Evolutionary conservation across 495 filamentous ascomycete species (phyloP).

Genomic region (Lepidopterella palustris): DNA sequence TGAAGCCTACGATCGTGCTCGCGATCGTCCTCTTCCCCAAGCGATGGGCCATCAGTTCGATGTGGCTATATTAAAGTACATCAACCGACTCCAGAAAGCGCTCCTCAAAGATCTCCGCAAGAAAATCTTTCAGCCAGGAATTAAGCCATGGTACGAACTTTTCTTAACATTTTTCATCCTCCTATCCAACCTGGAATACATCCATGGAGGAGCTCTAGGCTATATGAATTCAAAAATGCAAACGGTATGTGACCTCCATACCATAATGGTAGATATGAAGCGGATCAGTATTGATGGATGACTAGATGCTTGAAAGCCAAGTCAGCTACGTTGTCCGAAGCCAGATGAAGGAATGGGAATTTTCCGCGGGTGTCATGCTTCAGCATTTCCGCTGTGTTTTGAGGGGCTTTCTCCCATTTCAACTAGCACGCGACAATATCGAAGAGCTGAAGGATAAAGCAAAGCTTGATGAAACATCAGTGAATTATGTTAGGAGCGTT

Average conservation of each 20-base stretch:
- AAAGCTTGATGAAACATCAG: conserved; percentile 3
- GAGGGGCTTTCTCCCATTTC: conserved; percentile 20
- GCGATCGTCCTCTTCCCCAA: conserved; percentile 18
- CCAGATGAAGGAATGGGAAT: conserved; percentile 22
- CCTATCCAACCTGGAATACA: conserved; percentile 24
- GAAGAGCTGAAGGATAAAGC: conserved; percentile 9
- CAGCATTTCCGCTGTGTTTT: conserved; percentile 19
- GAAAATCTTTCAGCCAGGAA: conserved; percentile 9
- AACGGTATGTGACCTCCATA: conserved; percentile 27
- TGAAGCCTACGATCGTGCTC: conserved; percentile 23
- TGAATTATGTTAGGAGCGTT: conserved; percentile 8
- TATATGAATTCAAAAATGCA: conserved; percentile 23
- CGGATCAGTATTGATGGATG: background rate
- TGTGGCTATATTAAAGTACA: conserved; percentile 22
- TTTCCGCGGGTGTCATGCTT: conserved; percentile 7
- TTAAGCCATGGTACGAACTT: conserved; percentile 28
- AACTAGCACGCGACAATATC: conserved; percentile 20
- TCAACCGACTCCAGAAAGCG: conserved; percentile 15
- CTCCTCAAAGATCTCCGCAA: conserved; percentile 8
- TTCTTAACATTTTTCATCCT: conserved; percentile 24
- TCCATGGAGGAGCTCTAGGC: conserved; percentile 13
- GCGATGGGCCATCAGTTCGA: conserved; percentile 25
- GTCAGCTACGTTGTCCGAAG: conserved; percentile 17
- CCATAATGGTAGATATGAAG: no score
- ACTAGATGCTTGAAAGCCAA: conserved; percentile 13